Conservation (phyloP, 192 early-diverging fungal genomes). For the Coemansia umbellata region DNA sequence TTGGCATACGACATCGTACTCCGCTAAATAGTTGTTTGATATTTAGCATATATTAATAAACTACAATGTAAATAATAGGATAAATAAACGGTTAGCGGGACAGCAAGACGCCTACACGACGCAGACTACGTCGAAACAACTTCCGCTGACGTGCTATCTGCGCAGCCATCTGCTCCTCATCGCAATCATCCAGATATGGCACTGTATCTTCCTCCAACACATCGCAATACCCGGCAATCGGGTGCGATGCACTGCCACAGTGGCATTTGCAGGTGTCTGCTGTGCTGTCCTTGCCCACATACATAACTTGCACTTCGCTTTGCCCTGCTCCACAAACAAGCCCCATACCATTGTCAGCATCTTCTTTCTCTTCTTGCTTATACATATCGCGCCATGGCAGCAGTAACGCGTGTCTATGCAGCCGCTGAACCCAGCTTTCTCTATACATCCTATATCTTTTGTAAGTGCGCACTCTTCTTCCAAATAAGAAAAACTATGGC, state of each 20-base stretch:
- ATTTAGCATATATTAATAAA: no score
- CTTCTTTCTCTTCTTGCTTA: not conserved
- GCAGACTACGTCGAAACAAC: not conserved
- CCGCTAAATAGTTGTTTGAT: no score
- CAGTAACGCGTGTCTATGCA: slow-evolving; percentile 6
- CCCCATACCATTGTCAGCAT: not conserved
- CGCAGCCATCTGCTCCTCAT: slow-evolving; percentile 32
- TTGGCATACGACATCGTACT: no score
- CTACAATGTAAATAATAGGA: no score
- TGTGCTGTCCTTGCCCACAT: slow-evolving; percentile 17
- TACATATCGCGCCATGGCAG: not conserved
- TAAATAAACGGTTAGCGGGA: no score
- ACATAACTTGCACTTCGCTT: slow-evolving; percentile 12
- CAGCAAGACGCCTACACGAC: not conserved
- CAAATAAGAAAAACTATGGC: no score
- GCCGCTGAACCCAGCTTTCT: slow-evolving; percentile 8
- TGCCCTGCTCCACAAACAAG: not conserved
- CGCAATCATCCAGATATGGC: slow-evolving; percentile 37
- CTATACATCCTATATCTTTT: not conserved
- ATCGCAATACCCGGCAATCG: slow-evolving; percentile 1
- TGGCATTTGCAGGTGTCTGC: slow-evolving; percentile 4
- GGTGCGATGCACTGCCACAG: not conserved
- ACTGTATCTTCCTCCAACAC: slow-evolving; percentile 13
- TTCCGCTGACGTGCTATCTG: slow-evolving; percentile 22
- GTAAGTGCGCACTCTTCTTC: no score